A percentile compares a stretch with the other conserved stretches of the same genome.
Evolutionary conservation across 1,284 basidiomycete species (phyloP).

Genomic region (Lentinus polychrous): DNA sequence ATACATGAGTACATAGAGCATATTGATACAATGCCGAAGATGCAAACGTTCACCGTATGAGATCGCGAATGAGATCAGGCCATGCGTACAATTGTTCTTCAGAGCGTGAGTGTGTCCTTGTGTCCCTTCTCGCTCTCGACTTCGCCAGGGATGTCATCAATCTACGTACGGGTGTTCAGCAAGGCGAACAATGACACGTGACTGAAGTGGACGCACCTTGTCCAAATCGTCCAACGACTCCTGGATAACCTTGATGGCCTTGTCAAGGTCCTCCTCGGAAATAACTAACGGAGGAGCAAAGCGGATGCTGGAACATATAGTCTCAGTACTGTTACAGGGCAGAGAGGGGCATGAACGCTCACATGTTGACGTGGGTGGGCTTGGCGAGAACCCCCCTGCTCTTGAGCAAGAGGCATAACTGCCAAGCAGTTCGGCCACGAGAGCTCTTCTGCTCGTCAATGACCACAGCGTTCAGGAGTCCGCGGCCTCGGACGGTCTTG

Average conservation of each 20-base stretch:
- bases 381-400: slow-evolving; percentile 88
- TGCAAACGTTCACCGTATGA: not conserved
- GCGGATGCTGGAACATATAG: slow-evolving; percentile 58
- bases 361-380: slow-evolving; percentile 95
- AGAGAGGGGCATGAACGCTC: slow-evolving; percentile 25
- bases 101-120: slow-evolving; percentile 33
- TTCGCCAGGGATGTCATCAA: slow-evolving; percentile 70
- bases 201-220: slow-evolving; percentile 33
- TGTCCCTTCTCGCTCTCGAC: slow-evolving; percentile 51
- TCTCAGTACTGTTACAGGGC: not conserved
- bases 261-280: slow-evolving; percentile 73
- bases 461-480: slow-evolving; percentile 90
- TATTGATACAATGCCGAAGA: slow-evolving; percentile 2
- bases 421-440: slow-evolving; percentile 87
- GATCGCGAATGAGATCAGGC: not conserved
- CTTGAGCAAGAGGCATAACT: slow-evolving; percentile 92
- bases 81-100: slow-evolving; percentile 1
- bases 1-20: not conserved
- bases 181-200: slow-evolving; percentile 17
- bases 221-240: slow-evolving; percentile 81
- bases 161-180: slow-evolving; percentile 26
- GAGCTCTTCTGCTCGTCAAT: slow-evolving; percentile 80
- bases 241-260: slow-evolving; percentile 72
- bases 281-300: slow-evolving; percentile 96
- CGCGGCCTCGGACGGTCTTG: slow-evolving; percentile 74